Evolutionary conservation across 257 asterid species (phyloP), one percentile per base, ranked within the genome.

Genomic region (Solanum clarkiae): DNA sequence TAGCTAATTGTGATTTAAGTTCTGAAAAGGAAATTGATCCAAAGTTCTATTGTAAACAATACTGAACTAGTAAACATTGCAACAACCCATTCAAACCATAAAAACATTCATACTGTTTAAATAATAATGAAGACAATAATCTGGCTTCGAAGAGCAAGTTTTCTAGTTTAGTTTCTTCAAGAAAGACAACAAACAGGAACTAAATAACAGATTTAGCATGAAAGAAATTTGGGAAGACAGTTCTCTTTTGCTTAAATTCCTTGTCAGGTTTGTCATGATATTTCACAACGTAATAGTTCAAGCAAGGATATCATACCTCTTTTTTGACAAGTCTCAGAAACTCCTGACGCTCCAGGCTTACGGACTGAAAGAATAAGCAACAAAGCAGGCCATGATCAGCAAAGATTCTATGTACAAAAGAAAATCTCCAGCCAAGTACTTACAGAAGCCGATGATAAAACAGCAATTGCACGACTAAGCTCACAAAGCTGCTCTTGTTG

Each of bases 291-390:
- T 79, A 51, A 49, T 75, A 79, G 1, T 49, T 79, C 83, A 29
- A 53, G 83, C 29, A 79, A 79, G 29, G 26, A 79, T 79, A 79
- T 53, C 16, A 70, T 94, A 95, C 99, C 99, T 96, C 99, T 91
- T 94, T 95, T 88, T 92, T 93, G 88, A 96, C 98, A 89, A 96
- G 99, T 80, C 94, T 88, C 89, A 96, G 86, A 92, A 96, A 96
- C 91, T 96, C 99, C 87, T 96, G 97, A 26, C 99, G 98, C 91
- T 96, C 99, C 94, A 93, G 92, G 92, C 94, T 95, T 89, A 96
- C 99, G 45, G 99, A 94, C 99, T 96, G 93, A 83, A 93, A 92
- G 69, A 80, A 88, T 82, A 68, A 86, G 72, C 51, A 63, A 36
- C n/a, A 84, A 89, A 86, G 87, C 65, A 77, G 80, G 70, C 84